Base-by-base conservation (phyloP, 140 eudicot genomes). In the Cichorium intybus region DNA sequence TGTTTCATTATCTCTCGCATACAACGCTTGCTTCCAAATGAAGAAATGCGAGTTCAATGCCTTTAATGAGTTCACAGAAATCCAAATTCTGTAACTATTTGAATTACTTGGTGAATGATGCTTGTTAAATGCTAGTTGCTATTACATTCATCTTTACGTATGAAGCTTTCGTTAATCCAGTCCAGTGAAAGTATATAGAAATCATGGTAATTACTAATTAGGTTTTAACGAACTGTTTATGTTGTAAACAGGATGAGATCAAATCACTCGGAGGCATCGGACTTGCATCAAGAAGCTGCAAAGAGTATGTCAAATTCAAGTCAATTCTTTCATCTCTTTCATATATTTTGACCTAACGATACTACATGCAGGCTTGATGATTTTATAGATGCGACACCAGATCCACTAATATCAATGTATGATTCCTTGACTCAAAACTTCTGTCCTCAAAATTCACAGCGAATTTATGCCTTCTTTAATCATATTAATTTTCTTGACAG, bases 241-340 rank as follows among this genome's bases (percentile, higher is more conserved):
- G 29, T 26, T 26, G 29, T 7, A 37, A 72, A 33, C 65, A 62
- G 77, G 77, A 72, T n/a, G 71, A 72, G 58, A 37, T 72, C 46
- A 62, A 72, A 49, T 62, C 77, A 61, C 71, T 72, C 0, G 71
- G 57, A 24, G 29, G 41, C 21, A 26, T 62, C 7, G 70, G 62
- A 24, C 70, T 66, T 61, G 34, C 71, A 37, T 72, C 77, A 50
- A 62, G 77, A 29, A 33, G 77, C 63, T 72, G 77, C 58, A 62
- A 72, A 72, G 77, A 72, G 64, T 72, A 28, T 27, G 77, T 72
- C 23, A 7, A 53, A 46, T 29, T 22, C 48, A 17, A 18, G 18
- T 70, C 10, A 63, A 9, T 14, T 48, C 21, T 46, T 46, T 24
- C 12, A 10, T 15, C 11, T n/a, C n/a, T 8, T 0, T 33, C 29